A percentile compares a stretch with the other conserved stretches of the same genome.
These are phyloP conservation scores for Pseudotsuga menziesii DNA, from an alignment of 75 land plant genomes.

Conservation along the genomic window DNA sequence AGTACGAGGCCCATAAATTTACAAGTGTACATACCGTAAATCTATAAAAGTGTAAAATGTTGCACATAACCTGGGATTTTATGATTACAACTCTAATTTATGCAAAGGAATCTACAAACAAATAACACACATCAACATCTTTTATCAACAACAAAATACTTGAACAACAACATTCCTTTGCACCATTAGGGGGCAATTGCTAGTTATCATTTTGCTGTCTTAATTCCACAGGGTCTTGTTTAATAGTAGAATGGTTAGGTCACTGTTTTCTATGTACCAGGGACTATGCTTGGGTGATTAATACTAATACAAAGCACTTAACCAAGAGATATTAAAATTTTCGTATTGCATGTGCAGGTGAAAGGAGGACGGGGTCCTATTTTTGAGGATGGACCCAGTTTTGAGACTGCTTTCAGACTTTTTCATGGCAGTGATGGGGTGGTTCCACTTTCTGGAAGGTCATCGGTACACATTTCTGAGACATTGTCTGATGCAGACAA, in stretches of 20 bases:
- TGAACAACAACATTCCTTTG: constrained; percentile 51
- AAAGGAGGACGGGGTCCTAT: constrained; percentile 87
- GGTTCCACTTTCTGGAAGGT: constrained; percentile 71
- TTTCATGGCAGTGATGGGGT: constrained; percentile 97
- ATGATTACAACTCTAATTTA: too few species aligned
- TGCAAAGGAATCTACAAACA: too few species aligned
- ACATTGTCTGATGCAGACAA: constrained; percentile 4
- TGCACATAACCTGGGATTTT: too few species aligned
- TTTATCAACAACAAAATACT: too few species aligned
- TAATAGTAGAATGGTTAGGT: too few species aligned
- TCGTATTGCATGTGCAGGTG: constrained; percentile 28
- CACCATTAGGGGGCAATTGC: constrained; percentile 94
- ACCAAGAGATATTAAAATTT: too few species aligned
- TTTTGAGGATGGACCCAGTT: constrained; percentile 97
- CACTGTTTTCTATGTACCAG: too few species aligned
- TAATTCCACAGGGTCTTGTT: too few species aligned
- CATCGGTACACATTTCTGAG: constrained; percentile 5
- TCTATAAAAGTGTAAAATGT: too few species aligned
- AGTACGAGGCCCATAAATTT: too few species aligned
- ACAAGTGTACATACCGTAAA: too few species aligned
- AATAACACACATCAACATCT: too few species aligned
- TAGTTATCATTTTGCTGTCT: constrained; percentile 68
- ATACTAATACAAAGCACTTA: not conserved
- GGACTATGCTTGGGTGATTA: constrained; percentile 16
- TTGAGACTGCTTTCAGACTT: constrained; percentile 87